phyloP scores from a whole-genome alignment of 805 yeast genomes.

The Lipomyces chichibuensis region DNA sequence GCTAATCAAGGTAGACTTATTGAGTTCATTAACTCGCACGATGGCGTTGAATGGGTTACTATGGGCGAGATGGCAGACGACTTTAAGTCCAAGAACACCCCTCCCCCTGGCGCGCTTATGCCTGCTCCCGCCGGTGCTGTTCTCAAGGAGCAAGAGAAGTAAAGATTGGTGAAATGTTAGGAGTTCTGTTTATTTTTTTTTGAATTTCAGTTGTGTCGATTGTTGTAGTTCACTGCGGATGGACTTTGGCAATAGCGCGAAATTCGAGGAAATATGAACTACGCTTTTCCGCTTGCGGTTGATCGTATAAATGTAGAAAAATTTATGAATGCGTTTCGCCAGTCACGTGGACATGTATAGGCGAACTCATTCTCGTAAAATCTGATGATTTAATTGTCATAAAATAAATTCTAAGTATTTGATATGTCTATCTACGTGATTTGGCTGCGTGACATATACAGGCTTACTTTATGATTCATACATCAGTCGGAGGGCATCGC shows the following conservation, averaged over 20 bases:
- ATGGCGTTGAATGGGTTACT: slow-evolving; percentile 50
- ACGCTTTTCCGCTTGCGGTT: too few relatives aligned
- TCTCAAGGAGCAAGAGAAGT: slow-evolving; percentile 19
- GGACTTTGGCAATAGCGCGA: background rate
- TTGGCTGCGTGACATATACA: too few relatives aligned
- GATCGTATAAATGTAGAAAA: background rate
- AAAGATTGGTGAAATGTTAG: background rate
- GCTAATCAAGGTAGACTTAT: slow-evolving; percentile 34
- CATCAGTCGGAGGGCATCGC: too few relatives aligned
- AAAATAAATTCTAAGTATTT: too few relatives aligned
- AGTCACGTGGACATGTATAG: too few relatives aligned
- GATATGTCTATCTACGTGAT: too few relatives aligned
- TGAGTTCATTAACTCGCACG: slow-evolving; percentile 46
- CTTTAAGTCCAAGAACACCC: slow-evolving; percentile 40
- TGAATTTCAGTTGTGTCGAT: background rate
- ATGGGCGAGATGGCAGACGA: slow-evolving; percentile 46
- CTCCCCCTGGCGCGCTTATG: slow-evolving; percentile 43
- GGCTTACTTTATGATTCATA: too few relatives aligned
- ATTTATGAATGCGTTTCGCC: background rate
- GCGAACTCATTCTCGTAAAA: too few relatives aligned
- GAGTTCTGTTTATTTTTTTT: background rate
- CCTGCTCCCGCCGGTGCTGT: slow-evolving; percentile 38
- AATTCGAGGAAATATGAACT: too few relatives aligned
- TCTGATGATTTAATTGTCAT: too few relatives aligned
- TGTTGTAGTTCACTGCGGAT: too few relatives aligned